Evolutionary conservation across 768 basidiomycete genomes (phyloP), one percentile per base, ranked within the genome.

Genomic region (Calvatia gigantea): DNA sequence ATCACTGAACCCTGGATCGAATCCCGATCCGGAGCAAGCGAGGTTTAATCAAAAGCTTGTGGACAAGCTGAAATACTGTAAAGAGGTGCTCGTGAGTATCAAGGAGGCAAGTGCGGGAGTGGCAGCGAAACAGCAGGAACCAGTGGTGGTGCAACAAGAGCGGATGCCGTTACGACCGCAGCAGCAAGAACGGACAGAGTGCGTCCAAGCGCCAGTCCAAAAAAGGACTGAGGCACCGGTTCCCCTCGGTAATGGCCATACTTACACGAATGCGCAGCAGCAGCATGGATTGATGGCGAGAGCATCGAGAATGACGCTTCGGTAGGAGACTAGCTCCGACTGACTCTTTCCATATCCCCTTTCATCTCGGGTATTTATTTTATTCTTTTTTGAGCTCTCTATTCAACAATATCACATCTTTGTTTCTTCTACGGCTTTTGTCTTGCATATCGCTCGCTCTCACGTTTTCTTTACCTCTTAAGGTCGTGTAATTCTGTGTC

Each of bases 41-140:
- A 87, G 86, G 69, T 81, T 84, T 62, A 75, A 81, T 51, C 79
- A 81, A 62, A 79, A 79, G 51, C 68, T 94, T 32, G 69, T 93
- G 29, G 87, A 87, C 60, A 93, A 93, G 73, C 78, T 94, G 62
- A 86, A 86, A 69, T 94, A 90, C 69, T 91, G 87, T 75, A 87
- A 86, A 66, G 92, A 94, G 67, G 89, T 94, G 31, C 75, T 94
- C 45, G 68, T 78, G 52, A 86, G 84, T 58, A 91, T 91, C 60
- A 74, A 76, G 51, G 81, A 78, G 49, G 86, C 84, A 41, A 85
- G 80, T 61, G 76, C 70, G 2, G 47, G 43, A 19, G 27, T 23
- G 28, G 41, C 27, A 17, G 39, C 50, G 45, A 56, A 60, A 55
- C 50, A 57, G 60, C 43, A 54, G 9, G 43, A 43, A 11, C 44